Evolutionary conservation across 208 protist genomes (phyloP).

Genomic region (Acanthamoeba quina): DNA sequence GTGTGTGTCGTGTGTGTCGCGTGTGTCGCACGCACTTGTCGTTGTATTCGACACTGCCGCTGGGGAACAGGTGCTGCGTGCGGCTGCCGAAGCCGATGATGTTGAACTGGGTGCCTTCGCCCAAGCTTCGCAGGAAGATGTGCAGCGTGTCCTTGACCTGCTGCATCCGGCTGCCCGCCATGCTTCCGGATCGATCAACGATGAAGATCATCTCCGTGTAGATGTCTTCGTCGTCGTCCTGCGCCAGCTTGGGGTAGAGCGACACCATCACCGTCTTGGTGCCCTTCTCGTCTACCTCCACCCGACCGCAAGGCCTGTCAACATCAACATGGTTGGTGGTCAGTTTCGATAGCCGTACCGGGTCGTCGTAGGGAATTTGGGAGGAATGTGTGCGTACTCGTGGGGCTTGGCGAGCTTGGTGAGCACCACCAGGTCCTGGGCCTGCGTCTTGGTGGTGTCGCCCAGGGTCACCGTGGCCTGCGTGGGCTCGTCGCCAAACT

Average conservation of each 20-base stretch:
- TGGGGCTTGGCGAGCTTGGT: constrained; percentile 67
- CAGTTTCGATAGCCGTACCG: background rate
- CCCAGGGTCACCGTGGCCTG: constrained; percentile 4
- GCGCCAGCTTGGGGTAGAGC: constrained; percentile 73
- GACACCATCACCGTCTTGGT: constrained; percentile 64
- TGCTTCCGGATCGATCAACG: constrained; percentile 77
- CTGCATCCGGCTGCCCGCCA: constrained; percentile 67
- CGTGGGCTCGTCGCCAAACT: constrained; percentile 53
- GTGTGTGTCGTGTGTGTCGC: background rate
- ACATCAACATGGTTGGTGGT: background rate
- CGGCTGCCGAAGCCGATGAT: constrained; percentile 76
- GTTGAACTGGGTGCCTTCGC: constrained; percentile 75
- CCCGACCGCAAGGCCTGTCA: constrained; percentile 45
- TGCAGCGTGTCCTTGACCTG: constrained; percentile 76
- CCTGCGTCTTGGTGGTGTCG: background rate
- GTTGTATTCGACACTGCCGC: constrained; percentile 70
- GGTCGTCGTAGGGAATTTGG: no score
- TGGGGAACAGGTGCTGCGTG: constrained; percentile 41
- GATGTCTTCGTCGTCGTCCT: constrained; percentile 72
- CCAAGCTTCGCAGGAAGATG: constrained; percentile 73
- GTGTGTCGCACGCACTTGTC: constrained; percentile 1
- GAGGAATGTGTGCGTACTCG: background rate
- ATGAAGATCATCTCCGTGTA: constrained; percentile 78
- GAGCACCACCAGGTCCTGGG: constrained; percentile 53
- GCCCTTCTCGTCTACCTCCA: constrained; percentile 70